Evolutionary conservation across 495 filamentous ascomycete species (phyloP), one percentile per base, ranked within the genome.

Genomic region (Hypoxylon perforatum): DNA sequence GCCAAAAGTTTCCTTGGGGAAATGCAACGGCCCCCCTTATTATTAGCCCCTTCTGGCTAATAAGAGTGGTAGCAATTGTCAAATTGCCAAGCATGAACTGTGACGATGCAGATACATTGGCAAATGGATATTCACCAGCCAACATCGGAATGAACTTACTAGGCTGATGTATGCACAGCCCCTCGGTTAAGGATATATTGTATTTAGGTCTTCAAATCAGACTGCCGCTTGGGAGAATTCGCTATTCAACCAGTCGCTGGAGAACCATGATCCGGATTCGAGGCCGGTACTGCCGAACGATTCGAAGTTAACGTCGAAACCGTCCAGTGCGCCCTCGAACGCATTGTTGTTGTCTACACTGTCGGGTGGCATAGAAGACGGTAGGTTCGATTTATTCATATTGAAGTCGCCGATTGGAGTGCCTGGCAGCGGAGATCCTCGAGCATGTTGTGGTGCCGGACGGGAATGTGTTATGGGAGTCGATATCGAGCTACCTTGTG

Each of bases 301-400:
- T 42, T 77, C 75, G 18, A 75, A 45, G 21, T 71, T 69, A 36
- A 75, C 74, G 38, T 75, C 72, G 22, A 77, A 72, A 0, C 71
- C 73, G 19, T 77, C 75, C 64, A 75, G 69, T 0, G 75, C 75
- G 28, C 75, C 75, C 46, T 77, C 75, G 39, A 77, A 77, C 6
- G 75, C 75, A 52, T 77, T 77, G 28, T 73, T 77, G 11, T 71
- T 72, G 22, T 73, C 73, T 45, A 68, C 41, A 17, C 68, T 71
- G 17, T 72, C 73, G 1, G 63, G 60, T 12, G 73, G 56, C 22
- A 71, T 69, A n/a, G 65, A 64, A 15, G 70, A 57, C 2, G 73
- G 54, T 22, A 75, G 35, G 30, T 67, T 65, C 11, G 62, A 50
- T 30, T 70, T 69, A 2, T 18, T 17, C 59, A 75, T 61, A 11